Base-by-base conservation (phyloP, 306 rosid species). In the Geum urbanum region DNA sequence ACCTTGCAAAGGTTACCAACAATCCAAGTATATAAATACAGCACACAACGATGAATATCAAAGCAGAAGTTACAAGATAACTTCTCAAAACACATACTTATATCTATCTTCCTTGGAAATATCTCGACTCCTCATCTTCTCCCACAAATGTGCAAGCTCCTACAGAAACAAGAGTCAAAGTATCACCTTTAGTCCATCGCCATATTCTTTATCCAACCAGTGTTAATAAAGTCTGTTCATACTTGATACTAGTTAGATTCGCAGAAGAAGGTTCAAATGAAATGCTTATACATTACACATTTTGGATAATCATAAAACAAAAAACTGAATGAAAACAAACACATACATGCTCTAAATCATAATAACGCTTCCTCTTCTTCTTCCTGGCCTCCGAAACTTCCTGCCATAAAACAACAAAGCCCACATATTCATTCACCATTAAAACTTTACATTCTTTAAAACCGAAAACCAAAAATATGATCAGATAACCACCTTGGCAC, bases 81-180 rank as follows among this genome's bases (percentile, higher is more conserved):
- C 41, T 47, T 61, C n/a, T 27, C 18, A 70, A 76, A 49, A 50
- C 71, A 76, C 90, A 70, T 84, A 92, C 98, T 81, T 92, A 72
- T 96, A 85, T 79, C 89, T 84, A 51, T 94, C 92, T 59, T 84
- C 97, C 74, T 91, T 86, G 14, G 88, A 77, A 80, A 88, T 86
- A 77, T 88, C 85, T 1, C 75, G 96, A 40, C 79, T 79, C 80
- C 99, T 85, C 95, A 94, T 94, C 88, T 87, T 89, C 76, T 94
- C 97, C 99, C 97, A 94, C 51, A 94, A 85, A 72, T 58, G 86
- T 7, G 89, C 95, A 72, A 94, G 96, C 73, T 94, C 97, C 99
- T 94, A 78, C 27, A 51, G 41, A 63, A 39, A 70, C 67, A 18
- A 66, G 13, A 49, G 54, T 52, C 9, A 40, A 32, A 63, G 15